Base-by-base conservation (phyloP, 2,329 filamentous ascomycete genomes). In the Chaetoscypha palmicola region DNA sequence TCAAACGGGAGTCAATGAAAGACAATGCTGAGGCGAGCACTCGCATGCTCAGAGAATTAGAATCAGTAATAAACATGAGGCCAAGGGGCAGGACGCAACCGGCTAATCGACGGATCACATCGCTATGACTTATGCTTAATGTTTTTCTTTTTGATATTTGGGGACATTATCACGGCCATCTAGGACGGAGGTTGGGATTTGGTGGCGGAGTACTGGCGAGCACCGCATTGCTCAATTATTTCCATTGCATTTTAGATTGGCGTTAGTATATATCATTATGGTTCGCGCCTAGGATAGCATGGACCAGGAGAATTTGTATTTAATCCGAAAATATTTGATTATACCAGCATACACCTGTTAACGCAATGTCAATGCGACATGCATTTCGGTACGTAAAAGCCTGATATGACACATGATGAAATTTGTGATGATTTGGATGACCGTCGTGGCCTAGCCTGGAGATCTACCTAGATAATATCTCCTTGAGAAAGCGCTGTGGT, bases 21-120 rank as follows among this genome's bases (percentile, higher is more conserved):
- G 86, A 90, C 55, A 83, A 84, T 59, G 71, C 79, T 34, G 88
- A 96, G 50, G 84, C 87, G 9, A 94, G 81, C 51, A 86, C 81
- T 33, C 87, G 84, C 55, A 95, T 98, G 87, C 74, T 98, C 51
- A 81, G 84, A 51, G 92, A 98, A 66, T 72, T 98, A 46, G 88
- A 96, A 68, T 91, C 86, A 52, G 79, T 98, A 48, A 94, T 97
- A 62, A 78, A 76, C 54, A 66, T 77, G 54, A 64, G 73, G 46
- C 70, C 72, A 14, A 63, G 52, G 32, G 49, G 55, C 19, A 60
- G 53, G 45, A 52, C 53, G 24, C 51, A 52, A 36, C 42, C 46
- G 8, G 47, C 46, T 9, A n/a, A n/a, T n/a, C 51, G 56, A 41
- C 52, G 60, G 47, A 55, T 62, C 24, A 62, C 61, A 51, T 61